These are phyloP conservation scores for Paspalum notatum DNA, from an alignment of 176 grass and related monocot genomes.

Conservation along the genomic window DNA sequence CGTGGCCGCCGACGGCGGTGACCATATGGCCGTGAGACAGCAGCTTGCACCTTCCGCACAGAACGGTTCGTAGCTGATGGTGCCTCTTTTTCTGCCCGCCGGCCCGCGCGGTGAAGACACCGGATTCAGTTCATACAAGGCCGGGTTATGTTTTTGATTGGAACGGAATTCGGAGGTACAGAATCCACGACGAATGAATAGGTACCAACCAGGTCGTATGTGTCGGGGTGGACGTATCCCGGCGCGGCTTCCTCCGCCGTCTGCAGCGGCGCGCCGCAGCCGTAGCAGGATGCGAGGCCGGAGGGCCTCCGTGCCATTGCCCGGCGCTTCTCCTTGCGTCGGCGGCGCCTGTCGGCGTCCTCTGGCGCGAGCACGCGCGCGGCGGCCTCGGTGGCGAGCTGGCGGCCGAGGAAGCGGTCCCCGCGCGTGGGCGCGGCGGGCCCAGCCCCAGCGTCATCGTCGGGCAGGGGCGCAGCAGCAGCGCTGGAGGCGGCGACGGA, in stretches of 20 bases:
- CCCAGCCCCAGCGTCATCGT: conserved; percentile 47
- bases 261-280: conserved; percentile 89
- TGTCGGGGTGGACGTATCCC: conserved; percentile 65
- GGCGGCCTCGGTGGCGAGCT: conserved; percentile 52
- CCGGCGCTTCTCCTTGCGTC: conserved; percentile 58
- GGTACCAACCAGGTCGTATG: conserved; percentile 88
- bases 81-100: conserved; percentile 82
- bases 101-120: background rate
- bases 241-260: conserved; percentile 68
- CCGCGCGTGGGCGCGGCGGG: conserved; percentile 65
- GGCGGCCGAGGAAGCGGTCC: conserved; percentile 65
- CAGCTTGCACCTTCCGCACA: conserved; percentile 80
- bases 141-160: too few relatives aligned
- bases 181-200: too few relatives aligned
- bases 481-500: background rate
- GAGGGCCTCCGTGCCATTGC: conserved; percentile 40
- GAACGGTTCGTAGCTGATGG: conserved; percentile 70
- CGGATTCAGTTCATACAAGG: too few relatives aligned
- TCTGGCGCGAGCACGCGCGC: conserved; percentile 43
- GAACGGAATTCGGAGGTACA: too few relatives aligned
- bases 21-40: conserved; percentile 89
- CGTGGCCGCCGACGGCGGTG: conserved; percentile 91
- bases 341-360: conserved; percentile 46
- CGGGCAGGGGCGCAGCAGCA: conserved; percentile 6
- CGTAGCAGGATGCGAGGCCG: conserved; percentile 76